These are phyloP conservation scores for Globisporangium orthogonon DNA, from an alignment of 352 stramenopile species.

Conservation along the genomic window DNA sequence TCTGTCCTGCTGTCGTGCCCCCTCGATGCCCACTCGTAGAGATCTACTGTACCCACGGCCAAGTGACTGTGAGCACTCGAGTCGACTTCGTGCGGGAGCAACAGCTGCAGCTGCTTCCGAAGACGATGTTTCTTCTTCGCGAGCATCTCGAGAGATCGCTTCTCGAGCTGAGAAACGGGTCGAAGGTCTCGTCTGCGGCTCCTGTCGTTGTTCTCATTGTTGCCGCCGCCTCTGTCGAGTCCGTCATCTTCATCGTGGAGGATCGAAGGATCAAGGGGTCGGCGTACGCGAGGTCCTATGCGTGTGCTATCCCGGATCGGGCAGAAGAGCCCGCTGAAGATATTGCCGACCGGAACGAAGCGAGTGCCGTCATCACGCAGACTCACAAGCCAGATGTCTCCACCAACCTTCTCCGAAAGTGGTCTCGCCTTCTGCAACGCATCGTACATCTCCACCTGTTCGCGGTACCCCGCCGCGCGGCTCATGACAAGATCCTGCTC, in stretches of 20 bases:
- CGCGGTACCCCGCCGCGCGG: slow-evolving; percentile 73
- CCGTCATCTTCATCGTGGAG: background rate
- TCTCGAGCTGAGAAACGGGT: slow-evolving; percentile 40
- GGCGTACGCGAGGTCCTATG: slow-evolving; percentile 42
- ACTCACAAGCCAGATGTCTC: slow-evolving; percentile 88
- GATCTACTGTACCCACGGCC: slow-evolving; percentile 43
- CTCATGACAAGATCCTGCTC: slow-evolving; percentile 85
- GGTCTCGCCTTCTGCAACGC: slow-evolving; percentile 84
- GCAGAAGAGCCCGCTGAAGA: slow-evolving; percentile 90
- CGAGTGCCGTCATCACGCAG: slow-evolving; percentile 81
- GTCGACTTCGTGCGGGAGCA: slow-evolving; percentile 64
- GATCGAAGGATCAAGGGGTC: slow-evolving; percentile 38
- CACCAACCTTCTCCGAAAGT: slow-evolving; percentile 80
- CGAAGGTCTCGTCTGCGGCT: background rate
- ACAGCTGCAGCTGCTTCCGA: slow-evolving; percentile 54
- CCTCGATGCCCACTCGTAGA: slow-evolving; percentile 65
- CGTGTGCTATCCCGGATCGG: slow-evolving; percentile 70
- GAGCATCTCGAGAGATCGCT: slow-evolving; percentile 43
- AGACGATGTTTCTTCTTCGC: slow-evolving; percentile 55
- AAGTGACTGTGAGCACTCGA: slow-evolving; percentile 38
- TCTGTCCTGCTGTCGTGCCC: slow-evolving; percentile 2
- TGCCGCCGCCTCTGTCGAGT: background rate
- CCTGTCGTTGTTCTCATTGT: slow-evolving; percentile 7
- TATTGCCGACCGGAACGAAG: slow-evolving; percentile 88
- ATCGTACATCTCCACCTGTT: slow-evolving; percentile 89